Conservation (phyloP, 495 filamentous ascomycete genomes). For the Aspergillus baeticus region DNA sequence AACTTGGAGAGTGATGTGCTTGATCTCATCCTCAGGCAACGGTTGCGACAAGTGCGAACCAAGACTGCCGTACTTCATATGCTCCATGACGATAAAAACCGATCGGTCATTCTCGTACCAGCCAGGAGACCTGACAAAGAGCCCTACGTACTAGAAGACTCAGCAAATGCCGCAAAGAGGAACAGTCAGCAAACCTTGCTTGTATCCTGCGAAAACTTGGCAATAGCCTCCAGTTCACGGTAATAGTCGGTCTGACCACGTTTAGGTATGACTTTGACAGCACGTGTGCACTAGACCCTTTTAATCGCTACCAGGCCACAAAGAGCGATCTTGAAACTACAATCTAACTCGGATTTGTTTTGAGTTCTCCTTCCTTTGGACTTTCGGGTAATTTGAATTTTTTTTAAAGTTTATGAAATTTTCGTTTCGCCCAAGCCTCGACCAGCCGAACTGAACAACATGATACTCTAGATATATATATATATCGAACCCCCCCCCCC, state of each 20-base stretch:
- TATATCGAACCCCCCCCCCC: too few species aligned
- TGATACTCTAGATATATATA: too few species aligned
- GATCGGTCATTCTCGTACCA: conserved; percentile 30
- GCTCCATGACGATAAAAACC: conserved; percentile 40
- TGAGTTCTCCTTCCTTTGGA: too few species aligned
- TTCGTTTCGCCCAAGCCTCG: too few species aligned
- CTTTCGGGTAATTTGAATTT: too few species aligned
- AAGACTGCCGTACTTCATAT: conserved; percentile 23
- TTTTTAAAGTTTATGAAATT: too few species aligned
- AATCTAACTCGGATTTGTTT: too few species aligned
- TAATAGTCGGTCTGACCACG: background rate
- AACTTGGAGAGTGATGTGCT: conserved; percentile 39
- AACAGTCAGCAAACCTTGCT: conserved; percentile 8
- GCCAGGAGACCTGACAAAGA: conserved; percentile 30
- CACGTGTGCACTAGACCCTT: background rate
- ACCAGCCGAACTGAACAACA: too few species aligned
- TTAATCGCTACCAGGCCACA: too few species aligned
- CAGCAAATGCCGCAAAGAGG: background rate
- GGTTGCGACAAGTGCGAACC: conserved; percentile 10
- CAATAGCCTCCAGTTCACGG: conserved; percentile 17
- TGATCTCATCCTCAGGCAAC: conserved; percentile 36
- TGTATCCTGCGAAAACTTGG: conserved; percentile 15
- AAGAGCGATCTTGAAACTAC: too few species aligned
- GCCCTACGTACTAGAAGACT: conserved; percentile 10
- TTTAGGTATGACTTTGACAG: background rate